A percentile compares a stretch with the other conserved stretches of the same genome.
These are phyloP conservation scores for Marasmius tenuissimus DNA, from an alignment of 1,284 basidiomycete genomes.

Conservation along the genomic window DNA sequence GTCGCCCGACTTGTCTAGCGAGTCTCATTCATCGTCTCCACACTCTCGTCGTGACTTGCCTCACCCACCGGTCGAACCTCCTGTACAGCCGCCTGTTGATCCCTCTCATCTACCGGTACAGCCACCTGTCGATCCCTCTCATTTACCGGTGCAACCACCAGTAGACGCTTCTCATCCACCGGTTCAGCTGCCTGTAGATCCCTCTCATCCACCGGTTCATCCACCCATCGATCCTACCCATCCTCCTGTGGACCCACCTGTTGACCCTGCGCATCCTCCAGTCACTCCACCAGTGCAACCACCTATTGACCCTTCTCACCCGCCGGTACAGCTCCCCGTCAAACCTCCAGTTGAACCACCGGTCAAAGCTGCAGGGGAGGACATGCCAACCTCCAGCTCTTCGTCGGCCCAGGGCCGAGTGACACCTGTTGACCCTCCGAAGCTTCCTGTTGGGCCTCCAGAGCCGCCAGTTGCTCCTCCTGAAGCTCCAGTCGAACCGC, in stretches of 20 bases:
- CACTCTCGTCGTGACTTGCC: not conserved
- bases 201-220: not conserved
- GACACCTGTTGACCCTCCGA: not conserved
- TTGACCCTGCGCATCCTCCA: not conserved
- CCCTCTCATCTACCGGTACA: not conserved
- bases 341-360: not conserved
- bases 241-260: not conserved
- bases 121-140: not conserved
- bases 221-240: not conserved
- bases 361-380: not conserved
- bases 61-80: not conserved
- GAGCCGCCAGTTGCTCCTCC: too few species aligned
- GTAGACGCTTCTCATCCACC: not conserved
- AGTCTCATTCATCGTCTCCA: not conserved
- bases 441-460: not conserved
- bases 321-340: too few species aligned
- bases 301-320: not conserved
- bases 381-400: too few species aligned
- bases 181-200: not conserved
- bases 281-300: not conserved
- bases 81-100: not conserved
- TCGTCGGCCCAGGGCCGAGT: too few species aligned
- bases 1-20: not conserved
- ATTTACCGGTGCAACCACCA: not conserved
- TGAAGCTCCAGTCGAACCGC: not conserved